phyloP scores from a whole-genome alignment of 2,329 filamentous ascomycete species.

The Sclerotiophoma versabilis region DNA sequence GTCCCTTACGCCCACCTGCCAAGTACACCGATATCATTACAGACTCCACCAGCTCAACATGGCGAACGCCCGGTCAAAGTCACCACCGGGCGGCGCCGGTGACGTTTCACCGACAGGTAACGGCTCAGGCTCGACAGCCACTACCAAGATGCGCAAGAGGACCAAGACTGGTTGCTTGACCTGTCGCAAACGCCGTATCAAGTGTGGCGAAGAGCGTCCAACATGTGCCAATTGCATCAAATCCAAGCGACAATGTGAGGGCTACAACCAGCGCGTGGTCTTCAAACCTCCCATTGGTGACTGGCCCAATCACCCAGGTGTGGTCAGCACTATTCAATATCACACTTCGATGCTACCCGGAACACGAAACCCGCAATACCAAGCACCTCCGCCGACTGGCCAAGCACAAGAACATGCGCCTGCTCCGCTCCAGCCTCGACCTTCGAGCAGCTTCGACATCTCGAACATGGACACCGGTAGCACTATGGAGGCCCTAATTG shows the following conservation, averaged over 20 bases:
- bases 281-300: conserved; percentile 77
- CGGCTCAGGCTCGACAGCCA: conserved; percentile 20
- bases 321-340: conserved; percentile 47
- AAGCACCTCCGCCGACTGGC: conserved; percentile 17
- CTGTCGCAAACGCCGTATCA: conserved; percentile 93
- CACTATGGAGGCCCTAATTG: conserved; percentile 21
- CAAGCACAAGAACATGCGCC: conserved; percentile 31
- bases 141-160: conserved; percentile 55
- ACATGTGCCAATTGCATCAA: conserved; percentile 86
- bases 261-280: conserved; percentile 80
- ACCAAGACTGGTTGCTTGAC: conserved; percentile 95
- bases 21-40: not conserved
- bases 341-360: conserved; percentile 50
- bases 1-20: not conserved
- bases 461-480: conserved; percentile 19
- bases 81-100: conserved; percentile 31
- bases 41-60: conserved; percentile 22
- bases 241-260: conserved; percentile 82
- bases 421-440: conserved; percentile 40
- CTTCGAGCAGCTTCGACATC: conserved; percentile 30
- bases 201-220: conserved; percentile 90
- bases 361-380: conserved; percentile 32
- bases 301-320: conserved; percentile 51
- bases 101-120: conserved; percentile 41
- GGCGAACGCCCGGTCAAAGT: conserved; percentile 29